Evolutionary conservation across 345 rosid genomes (phyloP), one percentile per base, ranked within the genome.

Genomic region (Zanthoxylum bungeanum): DNA sequence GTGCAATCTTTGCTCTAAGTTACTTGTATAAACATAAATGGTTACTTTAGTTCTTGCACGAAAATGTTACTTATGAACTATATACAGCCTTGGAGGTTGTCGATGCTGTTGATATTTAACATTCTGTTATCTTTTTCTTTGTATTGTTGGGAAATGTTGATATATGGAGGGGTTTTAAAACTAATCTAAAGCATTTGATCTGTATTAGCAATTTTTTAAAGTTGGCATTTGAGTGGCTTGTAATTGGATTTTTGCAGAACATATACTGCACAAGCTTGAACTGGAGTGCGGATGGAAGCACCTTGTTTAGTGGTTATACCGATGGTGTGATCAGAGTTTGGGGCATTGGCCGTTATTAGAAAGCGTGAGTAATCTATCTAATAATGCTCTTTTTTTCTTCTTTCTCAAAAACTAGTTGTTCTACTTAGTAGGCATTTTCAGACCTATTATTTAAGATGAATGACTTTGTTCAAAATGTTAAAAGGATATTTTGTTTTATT

Each of bases 311-410:
- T 64, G 98, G 98, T 11, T 94, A 92, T 39, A 94, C 97, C 0
- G 98, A 94, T 73, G 98, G 98, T 49, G 98, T 94, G 10, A 81
- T 94, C 82, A 83, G 98, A 84, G 97, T 94, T 56, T 94, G 98
- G 98, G 98, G 98, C 17, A 75, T 94, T 30, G 94, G 96, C 19
- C 98, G 97, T 76, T 89, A 79, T 80, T 84, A 86, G 68, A 37
- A 58, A 46, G 19, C n/a, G n/a, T n/a, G n/a, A n/a, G n/a, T n/a
- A n/a, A n/a, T n/a, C n/a, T n/a, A n/a, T n/a, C n/a, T n/a, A n/a
- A n/a, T n/a, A n/a, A n/a, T n/a, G n/a, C n/a, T n/a, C n/a, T n/a
- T n/a, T n/a, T n/a, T n/a, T n/a, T n/a, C n/a, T n/a, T n/a, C n/a
- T n/a, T n/a, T n/a, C n/a, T n/a, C n/a, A n/a, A n/a, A n/a, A n/a